Conservation (phyloP, 768 basidiomycete genomes). For the Amanita inopinata region DNA sequence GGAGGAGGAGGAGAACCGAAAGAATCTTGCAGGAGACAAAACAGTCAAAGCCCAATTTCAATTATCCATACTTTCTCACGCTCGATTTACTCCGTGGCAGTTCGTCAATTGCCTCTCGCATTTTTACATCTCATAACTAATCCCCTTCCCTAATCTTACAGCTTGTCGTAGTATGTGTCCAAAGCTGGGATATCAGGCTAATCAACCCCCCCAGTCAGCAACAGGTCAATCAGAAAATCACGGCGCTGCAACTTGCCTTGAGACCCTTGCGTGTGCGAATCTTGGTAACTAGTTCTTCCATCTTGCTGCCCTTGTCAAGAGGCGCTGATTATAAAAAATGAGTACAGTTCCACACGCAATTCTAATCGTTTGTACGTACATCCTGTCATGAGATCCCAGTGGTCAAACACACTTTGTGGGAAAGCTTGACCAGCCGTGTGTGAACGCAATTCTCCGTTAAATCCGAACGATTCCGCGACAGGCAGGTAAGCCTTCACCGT, state of each 20-base stretch:
- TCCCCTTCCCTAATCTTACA: slow-evolving; percentile 30
- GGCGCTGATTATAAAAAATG: slow-evolving; percentile 35
- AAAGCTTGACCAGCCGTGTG: slow-evolving; percentile 96
- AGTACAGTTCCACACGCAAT: background rate
- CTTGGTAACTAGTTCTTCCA: slow-evolving; percentile 71
- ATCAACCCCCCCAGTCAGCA: slow-evolving; percentile 1
- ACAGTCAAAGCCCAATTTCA: background rate
- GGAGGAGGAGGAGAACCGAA: background rate
- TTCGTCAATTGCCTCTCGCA: too few species aligned
- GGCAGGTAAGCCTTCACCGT: slow-evolving; percentile 96
- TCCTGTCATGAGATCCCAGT: slow-evolving; percentile 82
- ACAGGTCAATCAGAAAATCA: background rate
- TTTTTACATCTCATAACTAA: slow-evolving; percentile 13
- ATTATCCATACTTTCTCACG: too few species aligned
- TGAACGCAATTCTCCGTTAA: slow-evolving; percentile 92
- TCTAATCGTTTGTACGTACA: slow-evolving; percentile 34
- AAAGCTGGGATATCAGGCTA: slow-evolving; percentile 83
- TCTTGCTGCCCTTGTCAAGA: slow-evolving; percentile 85
- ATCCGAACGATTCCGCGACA: slow-evolving; percentile 89
- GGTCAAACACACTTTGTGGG: slow-evolving; percentile 92
- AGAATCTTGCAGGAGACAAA: too few species aligned
- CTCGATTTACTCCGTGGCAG: too few species aligned
- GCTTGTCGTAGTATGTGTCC: slow-evolving; percentile 92
- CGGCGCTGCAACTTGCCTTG: slow-evolving; percentile 43
- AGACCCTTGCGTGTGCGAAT: slow-evolving; percentile 95